Conservation (phyloP, 2,329 filamentous ascomycete genomes). For the Zymoseptoria ardabiliae region DNA sequence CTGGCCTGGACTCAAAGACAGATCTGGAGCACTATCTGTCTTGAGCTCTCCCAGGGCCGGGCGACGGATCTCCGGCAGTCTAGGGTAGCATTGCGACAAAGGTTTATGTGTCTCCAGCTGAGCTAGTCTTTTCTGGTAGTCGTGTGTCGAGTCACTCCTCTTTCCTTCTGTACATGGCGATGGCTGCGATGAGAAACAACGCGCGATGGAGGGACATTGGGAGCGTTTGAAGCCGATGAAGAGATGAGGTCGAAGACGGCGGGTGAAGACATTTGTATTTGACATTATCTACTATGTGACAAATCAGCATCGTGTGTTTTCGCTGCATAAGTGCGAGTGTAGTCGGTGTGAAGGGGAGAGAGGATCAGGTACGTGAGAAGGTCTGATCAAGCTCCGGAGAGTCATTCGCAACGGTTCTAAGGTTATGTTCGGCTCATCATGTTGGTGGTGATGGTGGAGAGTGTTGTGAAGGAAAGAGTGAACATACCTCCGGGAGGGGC, state of each 20-base stretch:
- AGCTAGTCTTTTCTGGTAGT: constrained; percentile 45
- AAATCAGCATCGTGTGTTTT: constrained; percentile 6
- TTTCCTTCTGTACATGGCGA: constrained; percentile 1
- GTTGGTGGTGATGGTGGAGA: not conserved
- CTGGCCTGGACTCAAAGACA: constrained; percentile 6
- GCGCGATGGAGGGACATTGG: constrained; percentile 27
- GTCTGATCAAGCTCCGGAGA: not conserved
- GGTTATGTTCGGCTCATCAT: constrained; percentile 21
- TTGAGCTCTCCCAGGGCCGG: not conserved
- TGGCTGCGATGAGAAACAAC: constrained; percentile 40
- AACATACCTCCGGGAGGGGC: not conserved
- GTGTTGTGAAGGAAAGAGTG: not conserved
- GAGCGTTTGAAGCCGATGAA: constrained; percentile 28
- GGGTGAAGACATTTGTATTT: constrained; percentile 38
- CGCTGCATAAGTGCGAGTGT: not conserved
- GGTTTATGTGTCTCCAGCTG: constrained; percentile 46
- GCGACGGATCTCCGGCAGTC: constrained; percentile 25
- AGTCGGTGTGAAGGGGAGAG: not conserved
- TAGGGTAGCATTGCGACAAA: constrained; percentile 51
- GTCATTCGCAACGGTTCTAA: constrained; percentile 65
- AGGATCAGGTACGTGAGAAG: constrained; percentile 28
- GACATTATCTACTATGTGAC: constrained; percentile 17
- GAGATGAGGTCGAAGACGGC: constrained; percentile 48
- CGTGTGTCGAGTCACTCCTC: constrained; percentile 23
- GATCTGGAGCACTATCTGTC: not conserved